Base-by-base conservation (phyloP, 441 rosid genomes). In the Biscutella auriculata region DNA sequence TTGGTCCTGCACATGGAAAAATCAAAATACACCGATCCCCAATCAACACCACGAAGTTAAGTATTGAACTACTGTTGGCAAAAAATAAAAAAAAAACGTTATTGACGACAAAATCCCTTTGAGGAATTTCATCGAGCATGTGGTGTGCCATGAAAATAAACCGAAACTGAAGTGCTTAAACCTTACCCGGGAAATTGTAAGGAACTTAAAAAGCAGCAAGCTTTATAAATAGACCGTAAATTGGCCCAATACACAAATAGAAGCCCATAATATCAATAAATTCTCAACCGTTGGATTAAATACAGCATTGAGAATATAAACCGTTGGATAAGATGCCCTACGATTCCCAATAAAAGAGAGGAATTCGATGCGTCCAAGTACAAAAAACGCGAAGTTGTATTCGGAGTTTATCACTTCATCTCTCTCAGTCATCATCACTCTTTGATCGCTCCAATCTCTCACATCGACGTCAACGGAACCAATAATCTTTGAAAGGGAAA, bases 71-170 rank as follows among this genome's bases (percentile, higher is more conserved):
- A 15, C 17, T 30, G 17, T 36, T 6, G 19, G 32, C 23, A 3
- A n/a, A n/a, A n/a, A n/a, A n/a, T n/a, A 33, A 17, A 1, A 9
- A 23, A 45, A 33, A 5, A 28, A 44, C 23, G 14, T 15, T 55
- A 4, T 12, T 55, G 13, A 9, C 3, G 0, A 59, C 11, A 9
- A 3, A 41, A 8, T 6, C 39, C 32, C 51, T 44, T 9, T 67
- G 62, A 14, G 67, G 45, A 34, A 55, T 72, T 69, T 54, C 16
- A 55, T 72, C 74, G 57, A 72, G 25, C 79, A 72, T 0, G 5
- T 66, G 42, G 62, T 17, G 64, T 33, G 62, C 68, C 29, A n/a
- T 1, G 2, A 10, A 7, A 4, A 67, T 1, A 17, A 15, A 23
- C 16, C 8, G 9, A 46, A 17, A 2, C 3, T 3, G 0, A 1